Evolutionary conservation across 2,329 filamentous ascomycete genomes (phyloP), one percentile per base, ranked within the genome.

Genomic region (Colletotrichum graminicola): DNA sequence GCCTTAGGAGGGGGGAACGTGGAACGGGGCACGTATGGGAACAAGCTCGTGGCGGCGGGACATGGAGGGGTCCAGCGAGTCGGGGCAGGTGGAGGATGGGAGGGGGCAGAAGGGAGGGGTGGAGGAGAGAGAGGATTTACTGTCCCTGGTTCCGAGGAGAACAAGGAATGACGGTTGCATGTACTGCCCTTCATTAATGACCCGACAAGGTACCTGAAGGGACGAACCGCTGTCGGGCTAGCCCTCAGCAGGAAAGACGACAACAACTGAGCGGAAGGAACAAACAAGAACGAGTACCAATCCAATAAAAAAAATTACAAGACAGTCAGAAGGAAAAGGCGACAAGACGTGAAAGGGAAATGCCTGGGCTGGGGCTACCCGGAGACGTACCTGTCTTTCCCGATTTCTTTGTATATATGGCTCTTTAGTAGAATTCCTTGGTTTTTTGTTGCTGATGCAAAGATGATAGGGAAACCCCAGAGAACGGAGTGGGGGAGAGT

Each of bases 21-120:
- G 45, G 21, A 56, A 39, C 32, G 32, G 45, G 45, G 45, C 45
- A 62, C 43, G 60, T 21, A 62, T 62, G 60, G 60, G 47, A 49
- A 62, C 51, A 41, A 67, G 64, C 51, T 67, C 43, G 67, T 52
- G 47, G 64, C 34, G 57, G 57, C 36, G 62, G 64, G 47, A 62
- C 60, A 34, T 39, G 60, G 60, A 62, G 60, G 60, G 60, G 60
- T 62, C 60, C 60, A 41, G n/a, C 47, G 45, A 51, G 60, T 62
- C 47, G 60, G 60, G 67, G 51, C 49, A 45, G 29, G 47, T 52
- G 47, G 64, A 60, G 55, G 45, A 41, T 32, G 36, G 34, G 64
- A n/a, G 51, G n/a, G n/a, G 47, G 41, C 12, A 41, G 39, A 21
- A 18, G 36, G 39, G 36, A 39, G 56, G 47, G 55, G 36, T 21